A percentile compares a stretch with the other conserved stretches of the same genome.
Evolutionary conservation across 139 green algal species (phyloP).

Genomic region (Dunaliella sp.): DNA sequence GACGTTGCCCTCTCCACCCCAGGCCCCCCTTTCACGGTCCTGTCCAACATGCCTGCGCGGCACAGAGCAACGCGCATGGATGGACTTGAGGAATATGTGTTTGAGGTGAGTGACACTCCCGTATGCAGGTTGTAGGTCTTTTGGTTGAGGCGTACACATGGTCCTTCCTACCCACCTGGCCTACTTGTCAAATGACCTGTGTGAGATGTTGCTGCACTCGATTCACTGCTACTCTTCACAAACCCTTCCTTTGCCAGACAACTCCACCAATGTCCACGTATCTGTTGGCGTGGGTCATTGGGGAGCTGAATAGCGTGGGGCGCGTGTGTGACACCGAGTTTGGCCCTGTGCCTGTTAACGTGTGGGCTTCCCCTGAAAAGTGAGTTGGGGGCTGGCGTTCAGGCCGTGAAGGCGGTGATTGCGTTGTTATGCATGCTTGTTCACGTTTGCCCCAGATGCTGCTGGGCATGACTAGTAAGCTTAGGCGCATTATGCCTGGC

Average conservation of each 20-base stretch:
- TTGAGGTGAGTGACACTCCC: not conserved
- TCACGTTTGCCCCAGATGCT: too few relatives aligned
- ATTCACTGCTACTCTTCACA: not conserved
- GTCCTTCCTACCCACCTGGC: not conserved
- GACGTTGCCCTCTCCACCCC: constrained; percentile 36
- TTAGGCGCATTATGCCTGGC: too few relatives aligned
- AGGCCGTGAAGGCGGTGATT: too few relatives aligned
- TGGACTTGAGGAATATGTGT: constrained; percentile 18
- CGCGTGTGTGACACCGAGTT: constrained; percentile 9
- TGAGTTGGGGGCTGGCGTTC: too few relatives aligned
- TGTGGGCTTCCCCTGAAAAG: constrained; percentile 66
- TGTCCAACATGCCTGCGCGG: constrained; percentile 75
- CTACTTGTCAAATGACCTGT: not conserved
- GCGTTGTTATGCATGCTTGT: too few relatives aligned
- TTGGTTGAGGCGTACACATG: not conserved
- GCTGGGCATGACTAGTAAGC: too few relatives aligned
- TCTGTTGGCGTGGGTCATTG: constrained; percentile 77
- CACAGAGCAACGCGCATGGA: not conserved
- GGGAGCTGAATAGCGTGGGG: constrained; percentile 48
- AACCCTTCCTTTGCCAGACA: not conserved
- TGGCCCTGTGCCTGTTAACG: constrained; percentile 23
- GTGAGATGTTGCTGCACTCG: not conserved
- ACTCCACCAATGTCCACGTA: constrained; percentile 86
- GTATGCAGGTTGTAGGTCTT: not conserved
- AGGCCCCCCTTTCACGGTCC: constrained; percentile 30